Evolutionary conservation across 2,329 filamentous ascomycete genomes (phyloP), one percentile per base, ranked within the genome.

Genomic region (Sporothrix curviconia): DNA sequence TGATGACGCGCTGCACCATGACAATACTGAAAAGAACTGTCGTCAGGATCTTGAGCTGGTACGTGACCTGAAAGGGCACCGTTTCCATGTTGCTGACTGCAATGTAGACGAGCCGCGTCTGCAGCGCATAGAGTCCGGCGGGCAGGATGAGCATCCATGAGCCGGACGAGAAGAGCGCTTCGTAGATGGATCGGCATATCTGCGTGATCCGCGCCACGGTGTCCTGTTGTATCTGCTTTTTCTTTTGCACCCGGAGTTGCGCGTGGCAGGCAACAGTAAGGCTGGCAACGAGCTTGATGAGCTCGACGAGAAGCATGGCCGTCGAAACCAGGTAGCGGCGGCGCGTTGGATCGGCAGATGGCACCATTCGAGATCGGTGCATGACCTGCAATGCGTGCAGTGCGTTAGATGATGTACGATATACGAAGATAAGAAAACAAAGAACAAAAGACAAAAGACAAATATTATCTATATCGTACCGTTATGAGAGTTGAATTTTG

Each of bases 1-100:
- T 46, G 15, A 55, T 44, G 19, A 43, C 22, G 17, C 40, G 42
- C 40, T 34, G 53, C 22, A 55, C 22, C 28, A 55, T 44, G 39
- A 55, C 25, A 3, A 55, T 47, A 32, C 53, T 55, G 42, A 55
- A 55, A 9, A 55, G 42, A 42, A 55, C 53, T 3, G 53, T 55
- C 32, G 53, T 55, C 19, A 55, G 17, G 53, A 55, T 55, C 32
- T 55, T 55, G 32, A 55, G 53, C 53, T 55, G 53, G 53, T 55
- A 55, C 3, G 53, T 55, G 7, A 55, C 42, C 32, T 55, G 53
- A 22, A 55, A 55, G 5, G 53, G 28, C 28, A 55, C 53, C 19
- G 53, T 43, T n/a, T 55, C 40, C 53, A 55, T 55, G 32, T 47
- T 55, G 53, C 53, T 47, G 22, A 55, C 42, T 19, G 53, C 53